Evolutionary conservation across 177 flowering plant species (phyloP), one percentile per base, ranked within the genome.

Genomic region (Vitis hybrid): DNA sequence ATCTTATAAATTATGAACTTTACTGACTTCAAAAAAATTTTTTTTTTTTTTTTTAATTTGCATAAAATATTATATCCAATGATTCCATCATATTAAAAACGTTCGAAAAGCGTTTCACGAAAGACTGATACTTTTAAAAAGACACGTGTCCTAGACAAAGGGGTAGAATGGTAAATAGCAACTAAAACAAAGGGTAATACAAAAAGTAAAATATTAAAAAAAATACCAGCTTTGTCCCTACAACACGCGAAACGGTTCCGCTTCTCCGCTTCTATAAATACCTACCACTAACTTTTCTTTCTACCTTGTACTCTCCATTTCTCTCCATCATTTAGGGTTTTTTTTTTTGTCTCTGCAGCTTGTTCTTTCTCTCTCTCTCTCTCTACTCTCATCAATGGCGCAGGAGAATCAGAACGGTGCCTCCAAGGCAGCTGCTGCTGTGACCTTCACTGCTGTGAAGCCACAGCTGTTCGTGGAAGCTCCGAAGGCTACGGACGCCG

Each of bases 401-500:
- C 67, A 75, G 55, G 90, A 86, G 56, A 75, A 67, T n/a, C 80
- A 69, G 68, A 85, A 81, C 65, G 86, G 55, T 9, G 76, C 58
- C 1, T 68, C 58, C 50, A 74, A 64, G 56, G 58, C 45, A 7
- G 68, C 45, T 0, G 31, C 64, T 13, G 73, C 75, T 10, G 88
- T 82, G 68, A 59, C 18, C 2, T 83, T 87, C 78, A 51, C 76
- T 33, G 79, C 84, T 8, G 57, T 90, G 71, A 86, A 82, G 81
- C 85, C 92, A 31, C 86, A 80, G 81, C 69, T 92, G 58, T 3
- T 78, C 29, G 85, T 92, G 29, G 81, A 80, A 59, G 89, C 89
- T 12, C 79, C 91, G 3, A 89, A 86, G 74, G 97, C 90, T 0
- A 68, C 49, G 19, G 97, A 90, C 1, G 97, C 97, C 14, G 79